A percentile compares a stretch with the other conserved stretches of the same genome.
These are phyloP conservation scores for Aspergillus uvarum DNA, from an alignment of 2,329 filamentous ascomycete species.

Conservation along the genomic window DNA sequence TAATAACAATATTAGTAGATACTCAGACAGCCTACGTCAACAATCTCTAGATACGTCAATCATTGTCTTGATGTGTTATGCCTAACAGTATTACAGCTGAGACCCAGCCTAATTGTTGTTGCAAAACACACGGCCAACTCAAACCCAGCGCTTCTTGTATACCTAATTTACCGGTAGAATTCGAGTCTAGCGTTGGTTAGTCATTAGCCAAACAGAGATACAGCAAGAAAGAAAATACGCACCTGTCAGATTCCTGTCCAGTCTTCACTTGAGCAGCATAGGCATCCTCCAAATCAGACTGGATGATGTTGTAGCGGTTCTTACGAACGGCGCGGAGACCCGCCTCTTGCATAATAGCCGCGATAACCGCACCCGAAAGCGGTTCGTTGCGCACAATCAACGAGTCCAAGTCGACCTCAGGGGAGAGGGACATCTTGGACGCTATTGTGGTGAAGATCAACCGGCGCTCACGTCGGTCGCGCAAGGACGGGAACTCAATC, in stretches of 20 bases:
- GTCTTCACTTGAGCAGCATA: conserved; percentile 97
- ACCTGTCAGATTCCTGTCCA: conserved; percentile 65
- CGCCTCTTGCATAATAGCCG: conserved; percentile 98
- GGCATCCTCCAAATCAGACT: conserved; percentile 92
- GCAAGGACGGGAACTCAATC: conserved; percentile 96
- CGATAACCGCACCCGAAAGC: conserved; percentile 90
- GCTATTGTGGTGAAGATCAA: conserved; percentile 98
- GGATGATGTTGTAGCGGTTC: conserved; percentile 99
- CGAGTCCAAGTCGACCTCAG: conserved; percentile 93
- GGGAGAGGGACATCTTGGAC: conserved; percentile 92
- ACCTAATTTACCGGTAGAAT: conserved; percentile 67
- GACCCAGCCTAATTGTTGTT: conserved; percentile 24
- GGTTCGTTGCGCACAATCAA: conserved; percentile 97
- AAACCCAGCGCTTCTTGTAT: conserved; percentile 2
- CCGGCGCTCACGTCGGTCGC: conserved; percentile 89
- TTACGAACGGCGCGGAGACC: conserved; percentile 91
- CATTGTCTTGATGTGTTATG: conserved; percentile 21
- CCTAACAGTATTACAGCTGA: conserved; percentile 31
- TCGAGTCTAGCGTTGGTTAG: conserved; percentile 70
- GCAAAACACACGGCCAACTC: conserved; percentile 16
- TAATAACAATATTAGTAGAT: too few relatives aligned
- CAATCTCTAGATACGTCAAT: conserved; percentile 8
- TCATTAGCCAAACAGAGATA: conserved; percentile 31
- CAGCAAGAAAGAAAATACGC: conserved; percentile 22
- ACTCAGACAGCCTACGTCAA: not conserved